Evolutionary conservation across 2,329 filamentous ascomycete species (phyloP), one percentile per base, ranked within the genome.

Genomic region (Furcasterigmium sp.): DNA sequence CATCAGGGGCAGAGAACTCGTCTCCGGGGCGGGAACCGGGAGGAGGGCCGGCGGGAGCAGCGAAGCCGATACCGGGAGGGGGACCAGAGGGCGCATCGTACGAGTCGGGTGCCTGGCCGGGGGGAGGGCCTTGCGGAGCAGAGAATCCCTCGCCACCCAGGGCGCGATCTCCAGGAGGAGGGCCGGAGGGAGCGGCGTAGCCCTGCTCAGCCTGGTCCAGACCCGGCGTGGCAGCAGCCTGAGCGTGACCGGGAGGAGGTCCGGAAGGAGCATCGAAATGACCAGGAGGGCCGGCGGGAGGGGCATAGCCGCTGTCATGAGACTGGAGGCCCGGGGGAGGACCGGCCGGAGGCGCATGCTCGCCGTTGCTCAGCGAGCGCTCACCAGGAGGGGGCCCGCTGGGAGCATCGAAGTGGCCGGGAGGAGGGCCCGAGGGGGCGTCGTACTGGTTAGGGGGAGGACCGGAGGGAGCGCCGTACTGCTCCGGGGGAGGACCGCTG

Each of bases 1-100:
- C 65, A 3, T 59, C 48, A 2, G 66, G 58, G 38, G 59, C 53
- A 11, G 53, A 55, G 41, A 55, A 60, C 14, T 60, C 50, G 14
- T 39, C 39, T 23, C 37, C 39, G 20, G 34, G 43, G 41, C 51
- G 53, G 14, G 38, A 44, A 41, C 25, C 28, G 21, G 17, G 42
- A 26, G 42, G 35, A 17, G 26, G 25, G 32, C 51, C 44, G 34
- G 54, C 44, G 23, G 26, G 41, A 13, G 56, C 53, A 11, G 62
- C 55, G 3, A 67, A 63, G 0, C 60, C 68, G 10, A 59, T 63
- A 17, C 58, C 61, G 0, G 59, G 46, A 0, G 60, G 58, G 2
- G 60, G 29, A 14, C 29, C 29, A 15, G 29, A 8, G 11, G 29
- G 54, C 1, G 53, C 54, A 17, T 57, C 59, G 15, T 20, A 39